Conservation (phyloP, 257 asterid genomes). For the Solanum okadae region DNA sequence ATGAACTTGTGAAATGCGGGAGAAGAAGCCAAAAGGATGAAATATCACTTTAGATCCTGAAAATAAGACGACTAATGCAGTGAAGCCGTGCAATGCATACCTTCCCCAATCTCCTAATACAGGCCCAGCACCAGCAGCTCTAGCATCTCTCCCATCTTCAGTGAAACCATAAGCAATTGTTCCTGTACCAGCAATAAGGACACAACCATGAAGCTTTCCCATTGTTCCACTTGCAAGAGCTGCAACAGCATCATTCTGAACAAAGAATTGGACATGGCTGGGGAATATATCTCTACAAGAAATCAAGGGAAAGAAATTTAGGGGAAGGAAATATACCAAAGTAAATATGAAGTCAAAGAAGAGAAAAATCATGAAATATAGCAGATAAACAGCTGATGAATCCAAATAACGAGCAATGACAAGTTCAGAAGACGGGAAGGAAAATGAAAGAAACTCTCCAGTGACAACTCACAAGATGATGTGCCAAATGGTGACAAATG, state of each 20-base stretch:
- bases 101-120: slow-evolving; percentile 94
- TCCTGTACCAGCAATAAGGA: slow-evolving; percentile 86
- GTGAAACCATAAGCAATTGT: slow-evolving; percentile 81
- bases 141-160: slow-evolving; percentile 83
- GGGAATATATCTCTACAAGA: slow-evolving; percentile 65
- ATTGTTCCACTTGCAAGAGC: slow-evolving; percentile 87
- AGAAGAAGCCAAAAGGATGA: background rate
- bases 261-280: slow-evolving; percentile 55
- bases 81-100: slow-evolving; percentile 12
- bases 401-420: background rate
- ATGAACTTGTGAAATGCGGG: background rate
- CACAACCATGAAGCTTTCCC: slow-evolving; percentile 88
- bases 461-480: background rate
- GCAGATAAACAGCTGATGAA: background rate
- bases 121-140: slow-evolving; percentile 93
- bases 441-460: background rate
- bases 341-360: background rate
- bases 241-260: slow-evolving; percentile 81
- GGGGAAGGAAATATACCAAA: background rate
- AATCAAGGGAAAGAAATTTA: background rate
- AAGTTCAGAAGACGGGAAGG: background rate
- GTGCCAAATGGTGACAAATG: background rate
- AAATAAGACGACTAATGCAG: background rate
- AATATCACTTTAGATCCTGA: background rate
- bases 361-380: background rate